Conservation (phyloP, 371 early-diverging fungal genomes). For the Circinella umbellata region DNA sequence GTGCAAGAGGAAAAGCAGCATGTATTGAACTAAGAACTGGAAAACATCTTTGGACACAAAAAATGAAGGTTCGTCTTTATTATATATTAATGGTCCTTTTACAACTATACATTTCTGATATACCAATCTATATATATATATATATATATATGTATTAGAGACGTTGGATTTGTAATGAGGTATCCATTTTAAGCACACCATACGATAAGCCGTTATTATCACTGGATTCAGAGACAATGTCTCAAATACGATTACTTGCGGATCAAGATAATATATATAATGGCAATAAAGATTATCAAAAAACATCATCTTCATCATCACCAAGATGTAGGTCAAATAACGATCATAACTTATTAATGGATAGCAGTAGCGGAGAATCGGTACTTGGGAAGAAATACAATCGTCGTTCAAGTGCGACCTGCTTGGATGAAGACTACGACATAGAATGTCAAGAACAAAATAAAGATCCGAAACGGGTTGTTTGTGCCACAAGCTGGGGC, state of each 20-base stretch:
- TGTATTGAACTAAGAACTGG: slow-evolving; percentile 10
- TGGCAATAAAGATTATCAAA: neutral
- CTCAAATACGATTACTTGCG: neutral
- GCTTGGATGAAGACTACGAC: neutral
- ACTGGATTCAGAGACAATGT: neutral
- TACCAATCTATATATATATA: neutral
- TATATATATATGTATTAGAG: too few relatives aligned
- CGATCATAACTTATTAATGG: neutral
- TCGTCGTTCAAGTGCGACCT: too few relatives aligned
- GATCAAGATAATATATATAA: neutral
- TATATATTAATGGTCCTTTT: too few relatives aligned
- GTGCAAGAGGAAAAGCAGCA: slow-evolving; percentile 7
- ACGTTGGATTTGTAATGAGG: slow-evolving; percentile 17
- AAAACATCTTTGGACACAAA: slow-evolving; percentile 12
- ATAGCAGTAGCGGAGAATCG: neutral
- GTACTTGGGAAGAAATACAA: neutral
- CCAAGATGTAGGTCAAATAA: neutral
- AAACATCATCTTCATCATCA: neutral
- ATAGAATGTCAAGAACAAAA: neutral
- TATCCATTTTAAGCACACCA: slow-evolving; percentile 3
- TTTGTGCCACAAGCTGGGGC: slow-evolving; percentile 10
- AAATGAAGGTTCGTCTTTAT: slow-evolving; percentile 7
- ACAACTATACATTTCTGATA: neutral
- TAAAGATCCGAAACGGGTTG: slow-evolving; percentile 1
- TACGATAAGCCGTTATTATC: neutral